These are phyloP conservation scores for Cinchona pubescens DNA, from an alignment of 257 asterid genomes.

Conservation along the genomic window DNA sequence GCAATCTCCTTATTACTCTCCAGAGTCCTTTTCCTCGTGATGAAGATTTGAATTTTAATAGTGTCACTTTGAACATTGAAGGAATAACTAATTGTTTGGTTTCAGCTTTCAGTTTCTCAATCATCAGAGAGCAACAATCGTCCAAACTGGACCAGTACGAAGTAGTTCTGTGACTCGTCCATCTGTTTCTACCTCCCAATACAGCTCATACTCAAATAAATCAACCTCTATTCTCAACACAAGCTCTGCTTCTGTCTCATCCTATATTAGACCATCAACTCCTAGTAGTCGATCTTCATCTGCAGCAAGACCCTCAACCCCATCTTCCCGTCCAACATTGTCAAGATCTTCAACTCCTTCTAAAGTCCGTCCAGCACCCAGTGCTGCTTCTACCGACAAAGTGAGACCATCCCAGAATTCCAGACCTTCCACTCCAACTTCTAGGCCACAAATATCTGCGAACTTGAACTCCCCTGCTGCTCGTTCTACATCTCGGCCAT, in stretches of 20 bases:
- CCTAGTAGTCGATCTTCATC: conserved; percentile 79
- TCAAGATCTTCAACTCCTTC: conserved; percentile 92
- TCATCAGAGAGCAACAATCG: conserved; percentile 76
- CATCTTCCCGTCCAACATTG: conserved; percentile 59
- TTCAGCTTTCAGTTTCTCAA: conserved; percentile 88
- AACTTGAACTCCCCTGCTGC: conserved; percentile 48
- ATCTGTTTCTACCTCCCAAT: conserved; percentile 68
- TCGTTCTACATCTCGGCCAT: conserved; percentile 80
- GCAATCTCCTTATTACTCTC: neutral
- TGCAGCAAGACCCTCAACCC: conserved; percentile 75
- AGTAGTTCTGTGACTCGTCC: conserved; percentile 87
- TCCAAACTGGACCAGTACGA: conserved; percentile 61
- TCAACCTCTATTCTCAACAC: conserved; percentile 74
- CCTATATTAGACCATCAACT: conserved; percentile 90
- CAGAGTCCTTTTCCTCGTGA: neutral
- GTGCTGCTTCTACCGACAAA: conserved; percentile 54
- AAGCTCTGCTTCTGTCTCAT: conserved; percentile 94
- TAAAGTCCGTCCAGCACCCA: conserved; percentile 53
- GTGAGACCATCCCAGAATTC: conserved; percentile 74
- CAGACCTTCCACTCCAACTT: conserved; percentile 96
- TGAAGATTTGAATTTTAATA: neutral
- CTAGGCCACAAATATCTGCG: conserved; percentile 71
- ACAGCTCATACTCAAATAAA: conserved; percentile 62
- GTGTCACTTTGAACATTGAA: conserved; percentile 3
- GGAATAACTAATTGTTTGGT: conserved; percentile 15